Base-by-base conservation (phyloP, 2,329 filamentous ascomycete genomes). In the Periglandula ipomoeae region DNA sequence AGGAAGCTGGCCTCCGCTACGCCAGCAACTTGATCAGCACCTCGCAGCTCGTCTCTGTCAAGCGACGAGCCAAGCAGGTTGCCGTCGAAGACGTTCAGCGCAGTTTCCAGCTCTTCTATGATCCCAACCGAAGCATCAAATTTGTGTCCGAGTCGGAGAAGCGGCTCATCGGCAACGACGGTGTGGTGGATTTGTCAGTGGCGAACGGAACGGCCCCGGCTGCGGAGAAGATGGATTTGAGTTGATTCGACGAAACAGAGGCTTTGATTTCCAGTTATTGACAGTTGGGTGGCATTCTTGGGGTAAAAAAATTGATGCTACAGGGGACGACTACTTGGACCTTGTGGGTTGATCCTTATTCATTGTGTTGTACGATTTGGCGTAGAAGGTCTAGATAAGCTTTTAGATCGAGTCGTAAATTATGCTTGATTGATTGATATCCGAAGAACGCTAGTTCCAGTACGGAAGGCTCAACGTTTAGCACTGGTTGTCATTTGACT, bases 11-110 rank as follows among this genome's bases (percentile, higher is more conserved):
- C 22, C 75, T 98, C 45, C 79, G 93, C 58, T 98, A 98, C 65
- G 91, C 90, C n/a, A 94, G 89, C 72, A 96, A 98, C 65, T 82
- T 98, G 49, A 96, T 98, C 68, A 95, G 87, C 20, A 96, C 93
- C 2, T 93, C 89, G 5, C 86, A 95, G 66, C 78, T 98, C 40
- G 78, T 97, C 44, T 82, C 82, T 53, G 82, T 87, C 60, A 97
- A 96, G 77, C 81, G 90, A 56, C 85, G 83, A 61, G 84, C 85
- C 15, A 88, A 87, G 67, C 84, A 91, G 61, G 87, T 98, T 43
- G 81, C 78, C 50, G 78, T 95, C 50, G 82, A 88, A 49, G 93
- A 98, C 62, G 90, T 98, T 11, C 86, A 95, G 72, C 82, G 91
- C 57, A 95, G 89, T 70, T 98, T 91, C 75, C 78, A 84, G 62